phyloP scores from a whole-genome alignment of 2,329 filamentous ascomycete species.

The Monilinia vaccinii-corymbosi region DNA sequence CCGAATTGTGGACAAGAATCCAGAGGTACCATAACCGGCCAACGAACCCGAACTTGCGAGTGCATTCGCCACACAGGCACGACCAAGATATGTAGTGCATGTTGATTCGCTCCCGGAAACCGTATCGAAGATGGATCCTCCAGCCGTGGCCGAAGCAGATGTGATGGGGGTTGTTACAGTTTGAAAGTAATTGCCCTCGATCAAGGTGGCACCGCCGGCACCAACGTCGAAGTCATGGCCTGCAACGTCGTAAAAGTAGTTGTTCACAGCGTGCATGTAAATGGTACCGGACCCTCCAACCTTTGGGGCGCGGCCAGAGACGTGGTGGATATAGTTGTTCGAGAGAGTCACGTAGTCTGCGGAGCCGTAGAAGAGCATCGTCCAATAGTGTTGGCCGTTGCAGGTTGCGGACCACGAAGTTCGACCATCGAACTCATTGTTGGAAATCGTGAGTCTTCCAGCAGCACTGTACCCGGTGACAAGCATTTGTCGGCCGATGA shows the following conservation, averaged over 20 bases:
- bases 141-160: not conserved
- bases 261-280: constrained; percentile 33
- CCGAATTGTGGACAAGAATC: not conserved
- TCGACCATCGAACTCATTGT: constrained; percentile 37
- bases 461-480: constrained; percentile 28
- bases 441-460: constrained; percentile 35
- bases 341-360: constrained; percentile 33
- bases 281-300: constrained; percentile 29
- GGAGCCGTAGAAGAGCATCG: constrained; percentile 32
- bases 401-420: constrained; percentile 36
- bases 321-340: constrained; percentile 35
- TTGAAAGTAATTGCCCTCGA: constrained; percentile 38
- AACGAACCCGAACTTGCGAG: constrained; percentile 3
- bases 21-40: not conserved
- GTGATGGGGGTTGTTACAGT: constrained; percentile 27
- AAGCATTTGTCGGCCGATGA: constrained; percentile 33
- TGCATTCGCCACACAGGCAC: constrained; percentile 12
- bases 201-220: constrained; percentile 25
- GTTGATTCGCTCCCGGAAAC: not conserved
- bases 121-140: constrained; percentile 1
- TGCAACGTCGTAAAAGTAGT: constrained; percentile 32
- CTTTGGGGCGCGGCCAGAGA: constrained; percentile 35
- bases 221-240: constrained; percentile 37
- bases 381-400: constrained; percentile 40
- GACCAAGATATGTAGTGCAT: constrained; percentile 10